These are phyloP conservation scores for Plantago major DNA, from an alignment of 257 asterid species.

Conservation along the genomic window DNA sequence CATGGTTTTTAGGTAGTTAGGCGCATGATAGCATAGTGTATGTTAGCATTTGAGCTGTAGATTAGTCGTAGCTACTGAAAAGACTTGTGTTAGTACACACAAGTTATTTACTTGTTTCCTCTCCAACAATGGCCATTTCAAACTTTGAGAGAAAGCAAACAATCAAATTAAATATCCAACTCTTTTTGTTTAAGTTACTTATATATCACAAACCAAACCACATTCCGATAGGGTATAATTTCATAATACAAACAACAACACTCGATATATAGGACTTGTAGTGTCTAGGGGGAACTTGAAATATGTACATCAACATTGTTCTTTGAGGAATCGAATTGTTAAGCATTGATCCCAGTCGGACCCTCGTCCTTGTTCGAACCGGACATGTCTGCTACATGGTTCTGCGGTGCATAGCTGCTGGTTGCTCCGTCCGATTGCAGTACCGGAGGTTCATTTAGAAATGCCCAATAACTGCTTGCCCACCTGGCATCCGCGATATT, in stretches of 20 bases:
- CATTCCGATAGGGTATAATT: no score
- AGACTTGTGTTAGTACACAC: no score
- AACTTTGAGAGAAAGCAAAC: no score
- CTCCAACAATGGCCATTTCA: no score
- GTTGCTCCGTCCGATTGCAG: conserved; percentile 32
- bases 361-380: conserved; percentile 12
- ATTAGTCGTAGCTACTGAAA: no score
- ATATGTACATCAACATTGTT: not conserved
- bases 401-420: conserved; percentile 55
- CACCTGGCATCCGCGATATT: conserved; percentile 43
- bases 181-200: no score
- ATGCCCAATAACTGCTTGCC: conserved; percentile 73
- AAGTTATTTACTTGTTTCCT: no score
- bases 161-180: no score
- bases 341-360: conserved; percentile 32
- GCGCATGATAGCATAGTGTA: no score
- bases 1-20: no score
- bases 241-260: not conserved
- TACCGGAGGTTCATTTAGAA: conserved; percentile 82
- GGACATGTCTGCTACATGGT: conserved; percentile 40
- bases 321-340: not conserved
- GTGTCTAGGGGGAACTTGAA: not conserved
- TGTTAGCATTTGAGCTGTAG: no score
- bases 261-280: not conserved
- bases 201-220: no score